phyloP scores from a whole-genome alignment of 2,329 filamentous ascomycete genomes.

The Stenocarpella maydis region DNA sequence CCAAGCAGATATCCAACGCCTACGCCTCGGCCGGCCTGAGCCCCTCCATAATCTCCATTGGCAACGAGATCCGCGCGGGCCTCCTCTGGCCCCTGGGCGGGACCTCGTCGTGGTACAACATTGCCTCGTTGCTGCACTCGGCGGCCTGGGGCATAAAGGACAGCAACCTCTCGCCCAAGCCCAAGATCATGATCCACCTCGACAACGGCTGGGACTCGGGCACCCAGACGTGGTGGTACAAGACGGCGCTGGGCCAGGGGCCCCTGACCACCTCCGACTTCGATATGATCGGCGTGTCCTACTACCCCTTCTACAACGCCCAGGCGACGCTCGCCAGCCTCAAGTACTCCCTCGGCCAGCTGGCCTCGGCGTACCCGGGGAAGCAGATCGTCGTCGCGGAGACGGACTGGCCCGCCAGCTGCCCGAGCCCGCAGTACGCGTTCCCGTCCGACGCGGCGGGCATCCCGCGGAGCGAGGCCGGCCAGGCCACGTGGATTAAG shows the following conservation, averaged over 20 bases:
- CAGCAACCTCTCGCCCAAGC: constrained; percentile 62
- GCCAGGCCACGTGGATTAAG: constrained; percentile 69
- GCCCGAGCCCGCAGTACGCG: constrained; percentile 63
- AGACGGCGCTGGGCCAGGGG: constrained; percentile 60
- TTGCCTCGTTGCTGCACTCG: constrained; percentile 70
- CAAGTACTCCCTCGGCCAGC: constrained; percentile 61
- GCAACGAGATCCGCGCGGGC: constrained; percentile 75
- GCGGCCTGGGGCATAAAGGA: constrained; percentile 71
- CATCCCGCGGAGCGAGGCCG: constrained; percentile 70
- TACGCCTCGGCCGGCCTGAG: constrained; percentile 64
- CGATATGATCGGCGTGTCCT: constrained; percentile 76
- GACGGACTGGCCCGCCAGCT: constrained; percentile 73
- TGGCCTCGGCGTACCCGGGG: constrained; percentile 67
- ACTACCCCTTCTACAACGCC: constrained; percentile 75
- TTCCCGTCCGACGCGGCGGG: constrained; percentile 68
- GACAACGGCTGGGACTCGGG: constrained; percentile 79
- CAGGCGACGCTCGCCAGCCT: constrained; percentile 67
- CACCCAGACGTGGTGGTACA: constrained; percentile 69
- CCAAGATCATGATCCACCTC: constrained; percentile 77
- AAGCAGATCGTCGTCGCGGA: constrained; percentile 75
- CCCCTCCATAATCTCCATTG: constrained; percentile 72
- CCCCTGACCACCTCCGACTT: constrained; percentile 63
- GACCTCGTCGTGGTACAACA: constrained; percentile 64
- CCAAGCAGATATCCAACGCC: constrained; percentile 66
- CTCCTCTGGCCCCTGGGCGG: constrained; percentile 72